Evolutionary conservation across 371 early-diverging fungal species (phyloP).

Genomic region (Circinella minor): DNA sequence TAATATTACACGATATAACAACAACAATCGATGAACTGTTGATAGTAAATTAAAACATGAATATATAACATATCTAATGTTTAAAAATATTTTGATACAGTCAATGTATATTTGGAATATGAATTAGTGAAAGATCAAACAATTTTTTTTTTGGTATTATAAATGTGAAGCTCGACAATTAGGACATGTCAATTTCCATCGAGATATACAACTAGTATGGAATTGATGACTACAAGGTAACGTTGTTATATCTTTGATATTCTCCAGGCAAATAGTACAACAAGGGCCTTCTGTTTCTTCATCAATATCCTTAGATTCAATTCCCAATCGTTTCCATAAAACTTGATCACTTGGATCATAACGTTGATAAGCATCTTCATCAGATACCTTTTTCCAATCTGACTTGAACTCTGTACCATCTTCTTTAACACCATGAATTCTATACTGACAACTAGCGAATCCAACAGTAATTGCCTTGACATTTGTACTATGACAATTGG

Average conservation of each 20-base stretch:
- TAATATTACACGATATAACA: no score
- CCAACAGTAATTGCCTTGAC: conserved; percentile 3
- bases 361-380: not conserved
- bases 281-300: not conserved
- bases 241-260: not conserved
- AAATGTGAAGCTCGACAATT: not conserved
- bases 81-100: no score
- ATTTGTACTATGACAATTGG: not conserved
- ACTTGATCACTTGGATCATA: not conserved
- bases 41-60: no score
- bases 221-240: not conserved
- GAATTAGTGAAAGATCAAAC: no score
- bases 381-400: not conserved
- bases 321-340: not conserved
- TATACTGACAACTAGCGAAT: not conserved
- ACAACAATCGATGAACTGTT: no score
- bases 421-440: not conserved
- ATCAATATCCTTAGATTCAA: not conserved
- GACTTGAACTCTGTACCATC: not conserved
- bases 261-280: not conserved
- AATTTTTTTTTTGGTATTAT: no score
- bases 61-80: no score
- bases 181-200: not conserved
- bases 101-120: no score
- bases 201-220: not conserved